Evolutionary conservation across 768 basidiomycete species (phyloP).

Genomic region (Rhodotorula kratochvilovae): DNA sequence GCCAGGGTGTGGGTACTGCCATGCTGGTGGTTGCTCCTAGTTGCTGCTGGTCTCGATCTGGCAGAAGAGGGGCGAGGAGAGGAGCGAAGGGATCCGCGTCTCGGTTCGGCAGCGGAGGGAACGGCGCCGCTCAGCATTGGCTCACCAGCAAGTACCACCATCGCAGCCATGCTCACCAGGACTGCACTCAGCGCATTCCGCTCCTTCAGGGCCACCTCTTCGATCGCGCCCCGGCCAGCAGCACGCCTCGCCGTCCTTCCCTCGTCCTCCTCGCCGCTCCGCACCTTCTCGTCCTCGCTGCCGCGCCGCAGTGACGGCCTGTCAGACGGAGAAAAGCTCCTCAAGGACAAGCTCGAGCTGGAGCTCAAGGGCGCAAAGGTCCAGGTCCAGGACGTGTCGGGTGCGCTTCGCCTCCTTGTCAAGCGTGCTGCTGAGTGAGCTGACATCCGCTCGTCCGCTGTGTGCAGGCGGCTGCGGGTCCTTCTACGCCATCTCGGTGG

Average conservation of each 20-base stretch:
- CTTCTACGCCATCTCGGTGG: slow-evolving; percentile 88
- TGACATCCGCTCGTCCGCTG: not conserved
- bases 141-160: too few relatives aligned
- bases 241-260: not conserved
- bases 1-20: not conserved
- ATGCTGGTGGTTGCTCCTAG: too few relatives aligned
- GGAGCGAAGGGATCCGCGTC: too few relatives aligned
- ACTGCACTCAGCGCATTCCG: not conserved
- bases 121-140: not conserved
- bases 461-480: slow-evolving; percentile 84
- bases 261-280: not conserved
- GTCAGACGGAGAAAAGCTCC: slow-evolving; percentile 60
- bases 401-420: slow-evolving; percentile 51
- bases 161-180: not conserved
- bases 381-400: slow-evolving; percentile 90
- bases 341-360: slow-evolving; percentile 66
- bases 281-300: not conserved
- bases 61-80: not conserved
- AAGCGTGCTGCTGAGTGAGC: not conserved
- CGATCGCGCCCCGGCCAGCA: too few relatives aligned
- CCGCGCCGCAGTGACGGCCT: not conserved
- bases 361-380: slow-evolving; percentile 74
- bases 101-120: too few relatives aligned
- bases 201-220: not conserved
- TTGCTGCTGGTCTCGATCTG: too few relatives aligned